Conservation (phyloP, 176 grass and related monocot genomes). For the Melocanna baccifera region DNA sequence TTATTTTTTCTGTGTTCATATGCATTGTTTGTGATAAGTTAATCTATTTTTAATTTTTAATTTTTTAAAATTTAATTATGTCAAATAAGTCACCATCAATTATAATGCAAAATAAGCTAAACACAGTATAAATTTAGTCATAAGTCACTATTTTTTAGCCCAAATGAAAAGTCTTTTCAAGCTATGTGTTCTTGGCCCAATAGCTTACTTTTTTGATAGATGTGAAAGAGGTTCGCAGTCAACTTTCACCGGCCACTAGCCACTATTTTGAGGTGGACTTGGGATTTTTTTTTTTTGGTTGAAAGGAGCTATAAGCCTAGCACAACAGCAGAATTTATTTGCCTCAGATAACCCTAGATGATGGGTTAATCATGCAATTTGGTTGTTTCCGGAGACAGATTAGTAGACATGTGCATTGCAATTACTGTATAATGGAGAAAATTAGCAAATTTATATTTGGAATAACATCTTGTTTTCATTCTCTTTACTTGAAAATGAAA, state of each 20-base stretch:
- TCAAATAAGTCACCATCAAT: too few species aligned
- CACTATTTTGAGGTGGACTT: neutral
- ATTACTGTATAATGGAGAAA: neutral
- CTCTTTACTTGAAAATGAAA: too few species aligned
- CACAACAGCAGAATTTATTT: neutral
- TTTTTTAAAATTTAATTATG: too few species aligned
- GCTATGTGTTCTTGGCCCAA: neutral
- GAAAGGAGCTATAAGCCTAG: neutral
- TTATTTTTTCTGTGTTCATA: too few species aligned
- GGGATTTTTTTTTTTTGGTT: neutral
- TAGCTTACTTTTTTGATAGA: neutral
- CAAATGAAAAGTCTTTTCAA: neutral
- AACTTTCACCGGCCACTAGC: neutral
- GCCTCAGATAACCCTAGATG: neutral
- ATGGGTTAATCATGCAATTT: neutral
- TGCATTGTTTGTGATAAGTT: too few species aligned
- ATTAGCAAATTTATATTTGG: neutral
- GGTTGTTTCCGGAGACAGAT: neutral
- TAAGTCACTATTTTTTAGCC: too few species aligned
- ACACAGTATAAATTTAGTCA: too few species aligned
- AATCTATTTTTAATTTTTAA: too few species aligned
- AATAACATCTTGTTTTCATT: neutral
- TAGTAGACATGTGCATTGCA: neutral
- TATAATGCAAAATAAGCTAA: too few species aligned
- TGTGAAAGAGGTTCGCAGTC: neutral